phyloP scores from a whole-genome alignment of 306 rosid genomes.

The Vachellia collinsii region DNA sequence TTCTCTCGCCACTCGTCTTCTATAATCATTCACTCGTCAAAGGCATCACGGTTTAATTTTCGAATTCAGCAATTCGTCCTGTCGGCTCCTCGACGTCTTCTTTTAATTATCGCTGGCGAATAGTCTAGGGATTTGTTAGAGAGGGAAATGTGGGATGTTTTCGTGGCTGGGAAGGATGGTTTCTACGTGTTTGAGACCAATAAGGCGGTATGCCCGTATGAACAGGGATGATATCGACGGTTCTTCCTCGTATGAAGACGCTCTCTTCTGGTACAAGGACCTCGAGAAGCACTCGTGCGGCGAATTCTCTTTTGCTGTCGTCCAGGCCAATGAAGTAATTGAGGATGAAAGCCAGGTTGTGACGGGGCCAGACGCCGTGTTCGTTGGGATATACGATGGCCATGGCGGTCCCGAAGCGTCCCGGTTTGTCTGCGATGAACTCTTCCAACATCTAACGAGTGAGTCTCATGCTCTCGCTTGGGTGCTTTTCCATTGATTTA shows the following conservation, averaged over 20 bases:
- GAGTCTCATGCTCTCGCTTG: neutral
- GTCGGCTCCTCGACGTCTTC: neutral
- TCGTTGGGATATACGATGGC: conserved; percentile 21
- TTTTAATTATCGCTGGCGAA: neutral
- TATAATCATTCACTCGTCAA: neutral
- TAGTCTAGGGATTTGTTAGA: conserved; percentile 17
- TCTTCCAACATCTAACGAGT: conserved; percentile 9
- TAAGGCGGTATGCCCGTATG: conserved; percentile 22
- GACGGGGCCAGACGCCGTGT: conserved; percentile 17
- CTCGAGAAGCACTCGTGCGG: conserved; percentile 24
- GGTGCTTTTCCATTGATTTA: neutral
- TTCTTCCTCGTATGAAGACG: neutral
- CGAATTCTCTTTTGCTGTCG: conserved; percentile 15
- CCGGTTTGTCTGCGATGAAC: neutral
- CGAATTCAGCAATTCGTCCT: neutral
- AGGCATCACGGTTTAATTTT: neutral
- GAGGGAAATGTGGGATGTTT: conserved; percentile 30
- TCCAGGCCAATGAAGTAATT: conserved; percentile 24
- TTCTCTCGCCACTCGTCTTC: neutral
- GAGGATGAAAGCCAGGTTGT: conserved; percentile 22
- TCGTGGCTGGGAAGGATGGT: conserved; percentile 17
- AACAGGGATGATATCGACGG: neutral
- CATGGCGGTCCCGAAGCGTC: conserved; percentile 27
- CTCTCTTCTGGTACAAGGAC: conserved; percentile 15
- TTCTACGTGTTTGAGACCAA: conserved; percentile 4